Percentiles rank a stretch among this genome's conserved stretches.
These are phyloP conservation scores for Mycena chlorophos DNA, from an alignment of 768 basidiomycete genomes.

Conservation along the genomic window DNA sequence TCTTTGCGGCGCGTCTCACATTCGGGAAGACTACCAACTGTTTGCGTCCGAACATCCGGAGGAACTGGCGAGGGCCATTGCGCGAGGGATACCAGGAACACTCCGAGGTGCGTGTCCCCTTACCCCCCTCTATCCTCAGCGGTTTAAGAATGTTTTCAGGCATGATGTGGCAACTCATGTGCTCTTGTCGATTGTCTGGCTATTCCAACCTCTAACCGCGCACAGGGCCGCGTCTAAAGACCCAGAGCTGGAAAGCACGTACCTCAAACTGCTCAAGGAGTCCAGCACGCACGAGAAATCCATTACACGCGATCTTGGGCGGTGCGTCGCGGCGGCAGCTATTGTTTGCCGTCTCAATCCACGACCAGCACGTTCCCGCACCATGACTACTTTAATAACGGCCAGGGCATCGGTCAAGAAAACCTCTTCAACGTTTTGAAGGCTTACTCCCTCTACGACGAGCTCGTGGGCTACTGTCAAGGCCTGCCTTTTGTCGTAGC, in stretches of 20 bases:
- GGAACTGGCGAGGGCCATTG: slow-evolving; percentile 84
- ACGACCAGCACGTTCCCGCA: slow-evolving; percentile 85
- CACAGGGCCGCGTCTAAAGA: slow-evolving; percentile 93
- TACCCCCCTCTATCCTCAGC: background rate
- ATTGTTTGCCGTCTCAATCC: slow-evolving; percentile 13
- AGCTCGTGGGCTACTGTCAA: slow-evolving; percentile 96
- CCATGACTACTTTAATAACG: slow-evolving; percentile 94
- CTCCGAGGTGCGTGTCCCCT: slow-evolving; percentile 54
- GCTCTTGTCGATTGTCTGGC: slow-evolving; percentile 23
- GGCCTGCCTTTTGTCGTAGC: slow-evolving; percentile 96
- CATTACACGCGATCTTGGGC: slow-evolving; percentile 87
- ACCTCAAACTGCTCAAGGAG: slow-evolving; percentile 80
- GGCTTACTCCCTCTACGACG: slow-evolving; percentile 94
- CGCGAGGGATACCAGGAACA: slow-evolving; percentile 84
- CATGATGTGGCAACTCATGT: slow-evolving; percentile 98
- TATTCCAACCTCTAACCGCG: slow-evolving; percentile 10
- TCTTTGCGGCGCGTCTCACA: slow-evolving; percentile 1
- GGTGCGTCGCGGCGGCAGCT: slow-evolving; percentile 42
- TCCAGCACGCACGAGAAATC: slow-evolving; percentile 90
- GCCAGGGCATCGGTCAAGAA: slow-evolving; percentile 93
- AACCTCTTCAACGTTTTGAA: slow-evolving; percentile 97
- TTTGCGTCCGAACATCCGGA: slow-evolving; percentile 82
- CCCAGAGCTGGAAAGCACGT: slow-evolving; percentile 76
- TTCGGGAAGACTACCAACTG: slow-evolving; percentile 71
- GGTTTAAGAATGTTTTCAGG: slow-evolving; percentile 10